Evolutionary conservation across 225 moss, liverwort and hornwort genomes (phyloP).

Genomic region (Anthoceros angustus): DNA sequence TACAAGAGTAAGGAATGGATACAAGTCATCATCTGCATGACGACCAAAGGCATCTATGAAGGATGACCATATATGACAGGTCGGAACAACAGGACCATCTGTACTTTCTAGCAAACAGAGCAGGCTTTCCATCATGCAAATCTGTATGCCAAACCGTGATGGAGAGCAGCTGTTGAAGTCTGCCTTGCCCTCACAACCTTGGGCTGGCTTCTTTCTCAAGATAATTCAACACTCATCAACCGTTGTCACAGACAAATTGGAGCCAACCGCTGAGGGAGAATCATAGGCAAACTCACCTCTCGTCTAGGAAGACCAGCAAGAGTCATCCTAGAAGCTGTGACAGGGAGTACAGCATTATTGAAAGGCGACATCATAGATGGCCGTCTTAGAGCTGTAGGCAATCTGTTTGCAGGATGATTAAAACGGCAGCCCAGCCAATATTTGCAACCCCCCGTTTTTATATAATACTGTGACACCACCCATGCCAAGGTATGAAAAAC

Average conservation of each 20-base stretch:
- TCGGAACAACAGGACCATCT: too few relatives aligned
- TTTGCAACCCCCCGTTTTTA: constrained; percentile 89
- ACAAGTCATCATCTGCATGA: background rate
- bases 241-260: background rate
- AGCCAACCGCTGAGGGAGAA: background rate
- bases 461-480: constrained; percentile 50
- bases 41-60: too few relatives aligned
- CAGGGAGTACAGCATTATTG: constrained; percentile 4
- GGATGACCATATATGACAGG: too few relatives aligned
- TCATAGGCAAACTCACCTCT: constrained; percentile 33
- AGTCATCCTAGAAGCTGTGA: constrained; percentile 43
- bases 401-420: constrained; percentile 69
- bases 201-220: too few relatives aligned
- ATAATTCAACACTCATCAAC: background rate
- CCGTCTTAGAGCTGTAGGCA: constrained; percentile 30
- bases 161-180: too few relatives aligned
- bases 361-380: constrained; percentile 15
- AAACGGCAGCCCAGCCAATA: constrained; percentile 78
- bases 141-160: too few relatives aligned
- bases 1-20: background rate
- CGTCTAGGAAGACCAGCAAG: constrained; percentile 95
- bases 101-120: too few relatives aligned
- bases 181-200: too few relatives aligned
- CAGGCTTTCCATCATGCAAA: too few relatives aligned
- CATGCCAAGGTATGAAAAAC: background rate